Evolutionary conservation across 768 basidiomycete species (phyloP), one percentile per base, ranked within the genome.

Genomic region (Amanita jacksonii): DNA sequence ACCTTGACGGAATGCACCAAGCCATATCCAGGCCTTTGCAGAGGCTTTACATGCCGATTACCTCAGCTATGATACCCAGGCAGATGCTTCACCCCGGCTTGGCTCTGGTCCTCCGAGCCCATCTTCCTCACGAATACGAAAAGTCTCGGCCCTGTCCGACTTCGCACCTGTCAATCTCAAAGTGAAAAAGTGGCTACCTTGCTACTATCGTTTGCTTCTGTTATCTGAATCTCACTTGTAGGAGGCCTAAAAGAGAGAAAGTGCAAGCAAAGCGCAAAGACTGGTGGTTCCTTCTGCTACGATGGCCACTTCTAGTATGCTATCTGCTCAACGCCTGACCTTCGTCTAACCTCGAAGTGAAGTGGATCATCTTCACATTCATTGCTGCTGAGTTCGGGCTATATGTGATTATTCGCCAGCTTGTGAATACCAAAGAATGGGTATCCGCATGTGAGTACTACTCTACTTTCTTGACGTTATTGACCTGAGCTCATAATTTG

Each of bases 371-470:
- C 25, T 87, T 89, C 52, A 42, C 80, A 4, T 76, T 96, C 61
- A 96, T 98, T 45, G 71, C 77, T 30, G 69, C 70, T 10, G 85
- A 97, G 61, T 97, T 98, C 58, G 72, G 85, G 10, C 60, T 85
- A 20, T 99, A 99, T 54, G 76, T 98, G 30, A 51, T 88, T 27
- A 87, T 91, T 37, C 72, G 94, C 12, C 94, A 99, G 59, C 55
- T 94, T 13, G 96, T 99, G 33, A 97, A 97, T 56, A 74, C 87
- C 3, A 89, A 96, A 58, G 94, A 99, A 63, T 97, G 81, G 77
- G 58, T 94, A 34, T 78, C 83, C 19, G 90, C 90, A 37, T 97
- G 92, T 92, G 57, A 40, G 67, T 50, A 5, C 10, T n/a, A 45
- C 32, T 40, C 23, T 52, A 68, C 58, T 32, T 8, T 18, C 6